Percentiles rank a stretch among this genome's conserved stretches.
These are phyloP conservation scores for Fusarium oligoseptatum DNA, from an alignment of 2,329 filamentous ascomycete species.

Conservation along the genomic window DNA sequence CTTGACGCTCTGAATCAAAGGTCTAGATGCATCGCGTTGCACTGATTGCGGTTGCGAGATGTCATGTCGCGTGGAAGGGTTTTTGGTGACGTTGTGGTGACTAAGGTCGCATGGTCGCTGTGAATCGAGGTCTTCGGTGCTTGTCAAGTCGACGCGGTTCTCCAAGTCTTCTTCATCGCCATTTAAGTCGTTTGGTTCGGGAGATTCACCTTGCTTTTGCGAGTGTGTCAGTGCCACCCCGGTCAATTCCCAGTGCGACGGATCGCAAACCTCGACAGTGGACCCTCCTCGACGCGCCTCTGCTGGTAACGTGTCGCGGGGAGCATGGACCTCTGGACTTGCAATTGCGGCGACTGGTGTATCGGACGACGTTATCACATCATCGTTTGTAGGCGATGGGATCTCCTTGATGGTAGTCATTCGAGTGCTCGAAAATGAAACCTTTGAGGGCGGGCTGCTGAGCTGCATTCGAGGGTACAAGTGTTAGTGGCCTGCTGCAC, in stretches of 20 bases:
- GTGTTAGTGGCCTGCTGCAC: slow-evolving; percentile 30
- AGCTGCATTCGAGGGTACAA: slow-evolving; percentile 27
- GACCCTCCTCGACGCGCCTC: slow-evolving; percentile 32
- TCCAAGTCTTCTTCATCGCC: slow-evolving; percentile 21
- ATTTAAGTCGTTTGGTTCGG: slow-evolving; percentile 21
- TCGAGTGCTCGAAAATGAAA: slow-evolving; percentile 9
- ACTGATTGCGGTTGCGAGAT: slow-evolving; percentile 28
- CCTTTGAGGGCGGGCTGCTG: slow-evolving; percentile 31
- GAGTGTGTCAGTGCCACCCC: slow-evolving; percentile 45
- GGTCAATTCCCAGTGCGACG: slow-evolving; percentile 42
- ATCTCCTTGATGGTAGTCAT: slow-evolving; percentile 9
- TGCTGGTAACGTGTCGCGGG: slow-evolving; percentile 32
- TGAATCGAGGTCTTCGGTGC: slow-evolving; percentile 11
- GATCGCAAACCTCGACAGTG: slow-evolving; percentile 39
- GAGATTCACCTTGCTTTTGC: slow-evolving; percentile 45
- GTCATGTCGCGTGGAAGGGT: slow-evolving; percentile 39
- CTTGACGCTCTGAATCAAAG: slow-evolving; percentile 33
- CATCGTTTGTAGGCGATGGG: slow-evolving; percentile 19
- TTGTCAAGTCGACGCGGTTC: slow-evolving; percentile 29
- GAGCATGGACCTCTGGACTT: slow-evolving; percentile 10
- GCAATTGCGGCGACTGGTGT: slow-evolving; percentile 6
- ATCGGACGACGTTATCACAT: slow-evolving; percentile 20
- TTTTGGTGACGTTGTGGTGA: slow-evolving; percentile 10
- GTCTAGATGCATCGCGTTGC: slow-evolving; percentile 37
- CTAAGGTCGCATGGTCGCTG: slow-evolving; percentile 5